Evolutionary conservation across 306 rosid species (phyloP), one percentile per base, ranked within the genome.

Genomic region (Luffa aegyptiaca): DNA sequence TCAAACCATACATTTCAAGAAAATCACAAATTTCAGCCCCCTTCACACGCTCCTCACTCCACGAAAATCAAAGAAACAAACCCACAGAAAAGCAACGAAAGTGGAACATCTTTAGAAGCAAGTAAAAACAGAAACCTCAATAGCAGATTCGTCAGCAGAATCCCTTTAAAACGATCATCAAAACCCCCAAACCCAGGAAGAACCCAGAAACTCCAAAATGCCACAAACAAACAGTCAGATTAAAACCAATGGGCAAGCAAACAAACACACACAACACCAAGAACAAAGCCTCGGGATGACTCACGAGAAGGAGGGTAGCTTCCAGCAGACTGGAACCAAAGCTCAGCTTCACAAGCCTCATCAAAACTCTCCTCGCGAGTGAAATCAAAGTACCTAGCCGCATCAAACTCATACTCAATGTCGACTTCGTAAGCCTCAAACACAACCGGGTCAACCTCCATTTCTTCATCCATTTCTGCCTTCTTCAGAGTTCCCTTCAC

Each of bases 301-400:
- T 86, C 82, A 89, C 92, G 90, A 56, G 92, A 89, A 36, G 92
- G 92, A 44, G 90, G 89, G 53, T 87, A 87, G 77, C 82, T 84
- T 75, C 18, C 78, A 9, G 92, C 90, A 36, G 87, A 83, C 48
- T 82, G 80, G 79, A 89, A 89, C 92, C 92, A 89, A 55, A 84
- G 78, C 84, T 89, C 92, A 11, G 89, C 84, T n/a, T 66, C 74
- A n/a, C 56, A 14, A 61, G 89, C 89, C 86, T 89, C 92, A 35
- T 62, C 84, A n/a, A 21, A 79, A 66, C 77, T 87, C 81, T 89
- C 92, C 16, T 82, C 82, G n/a, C 86, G 77, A 35, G 81, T 65
- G 72, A 89, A 89, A 80, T 89, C 83, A 57, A 86, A 86, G 84
- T 14, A 89, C 86, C 58, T 55, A 42, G 86, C 83, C 1, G 90